Percentiles rank a stretch among this genome's conserved stretches.
phyloP scores from a whole-genome alignment of 441 rosid genomes.

The Syzygium malaccense region DNA sequence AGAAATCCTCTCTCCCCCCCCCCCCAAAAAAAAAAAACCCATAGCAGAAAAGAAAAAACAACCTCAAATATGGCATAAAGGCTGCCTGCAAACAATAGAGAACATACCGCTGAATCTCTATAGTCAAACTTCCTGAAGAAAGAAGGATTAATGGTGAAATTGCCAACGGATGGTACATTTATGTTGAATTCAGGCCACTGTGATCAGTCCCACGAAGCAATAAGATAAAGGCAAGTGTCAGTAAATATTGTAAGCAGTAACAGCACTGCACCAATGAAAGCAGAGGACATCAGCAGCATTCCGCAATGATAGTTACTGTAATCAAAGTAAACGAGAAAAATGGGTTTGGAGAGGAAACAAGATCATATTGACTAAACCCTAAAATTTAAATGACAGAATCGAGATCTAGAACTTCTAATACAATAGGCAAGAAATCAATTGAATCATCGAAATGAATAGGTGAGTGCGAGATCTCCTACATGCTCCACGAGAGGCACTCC shows the following conservation, averaged over 20 bases:
- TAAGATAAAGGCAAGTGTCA: neutral
- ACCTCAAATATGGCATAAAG: neutral
- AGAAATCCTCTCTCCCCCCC: neutral
- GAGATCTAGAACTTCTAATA: neutral
- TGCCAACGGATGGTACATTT: conserved; percentile 50
- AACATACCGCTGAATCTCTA: conserved; percentile 50
- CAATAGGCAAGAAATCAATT: neutral
- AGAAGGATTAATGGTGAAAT: conserved; percentile 50
- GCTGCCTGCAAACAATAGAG: neutral
- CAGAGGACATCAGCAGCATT: neutral
- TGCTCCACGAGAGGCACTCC: neutral
- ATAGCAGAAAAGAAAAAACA: neutral
- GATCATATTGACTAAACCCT: neutral
- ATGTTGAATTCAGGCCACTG: conserved; percentile 81
- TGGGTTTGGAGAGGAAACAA: neutral
- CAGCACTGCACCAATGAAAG: neutral
- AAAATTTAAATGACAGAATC: neutral
- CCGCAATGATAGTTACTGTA: neutral
- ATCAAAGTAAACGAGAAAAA: neutral
- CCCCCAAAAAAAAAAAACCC: too few relatives aligned
- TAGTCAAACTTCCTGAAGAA: conserved; percentile 87
- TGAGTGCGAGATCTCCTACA: neutral
- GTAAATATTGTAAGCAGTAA: neutral
- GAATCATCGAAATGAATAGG: neutral
- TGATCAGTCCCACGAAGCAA: neutral